Percentiles rank a stretch among this genome's conserved stretches.
These are phyloP conservation scores for Saturnispora saitoi DNA, from an alignment of 805 yeast genomes.

Conservation along the genomic window DNA sequence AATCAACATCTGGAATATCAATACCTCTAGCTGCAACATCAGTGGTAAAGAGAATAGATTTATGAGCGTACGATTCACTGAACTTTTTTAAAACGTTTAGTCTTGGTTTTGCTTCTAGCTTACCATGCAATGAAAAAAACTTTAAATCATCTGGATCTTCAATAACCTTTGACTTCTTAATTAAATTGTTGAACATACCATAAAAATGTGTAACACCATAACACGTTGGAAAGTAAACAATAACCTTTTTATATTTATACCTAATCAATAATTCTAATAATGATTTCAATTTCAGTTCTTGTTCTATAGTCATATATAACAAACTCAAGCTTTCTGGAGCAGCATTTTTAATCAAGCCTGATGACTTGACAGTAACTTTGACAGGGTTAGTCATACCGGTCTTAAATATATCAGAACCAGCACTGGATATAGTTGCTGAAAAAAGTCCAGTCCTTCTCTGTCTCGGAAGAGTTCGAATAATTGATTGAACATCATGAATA, in stretches of 20 bases:
- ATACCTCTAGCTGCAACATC: conserved; percentile 99
- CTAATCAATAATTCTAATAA: conserved; percentile 45
- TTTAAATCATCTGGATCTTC: conserved; percentile 19
- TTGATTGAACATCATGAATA: conserved; percentile 55
- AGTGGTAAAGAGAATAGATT: conserved; percentile 73
- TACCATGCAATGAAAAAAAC: conserved; percentile 82
- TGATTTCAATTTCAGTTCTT: conserved; percentile 52
- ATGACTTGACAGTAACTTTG: conserved; percentile 64
- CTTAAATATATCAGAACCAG: conserved; percentile 68
- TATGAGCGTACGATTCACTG: conserved; percentile 36
- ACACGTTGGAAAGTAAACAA: conserved; percentile 91
- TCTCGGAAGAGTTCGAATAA: conserved; percentile 66
- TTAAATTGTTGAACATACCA: conserved; percentile 38
- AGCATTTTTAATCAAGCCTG: conserved; percentile 22
- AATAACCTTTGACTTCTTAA: conserved; percentile 19
- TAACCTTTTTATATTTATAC: conserved; percentile 63
- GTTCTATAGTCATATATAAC: conserved; percentile 48
- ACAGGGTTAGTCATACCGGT: conserved; percentile 94
- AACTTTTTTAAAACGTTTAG: conserved; percentile 62
- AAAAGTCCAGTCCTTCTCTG: conserved; percentile 91
- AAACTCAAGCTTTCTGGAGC: conserved; percentile 60
- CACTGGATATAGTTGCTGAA: conserved; percentile 85
- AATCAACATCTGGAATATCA: conserved; percentile 90
- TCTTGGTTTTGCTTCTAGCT: conserved; percentile 72
- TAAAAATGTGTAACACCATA: conserved; percentile 73